Evolutionary conservation across 352 stramenopile species (phyloP).

Genomic region (Phytophthora constricta): DNA sequence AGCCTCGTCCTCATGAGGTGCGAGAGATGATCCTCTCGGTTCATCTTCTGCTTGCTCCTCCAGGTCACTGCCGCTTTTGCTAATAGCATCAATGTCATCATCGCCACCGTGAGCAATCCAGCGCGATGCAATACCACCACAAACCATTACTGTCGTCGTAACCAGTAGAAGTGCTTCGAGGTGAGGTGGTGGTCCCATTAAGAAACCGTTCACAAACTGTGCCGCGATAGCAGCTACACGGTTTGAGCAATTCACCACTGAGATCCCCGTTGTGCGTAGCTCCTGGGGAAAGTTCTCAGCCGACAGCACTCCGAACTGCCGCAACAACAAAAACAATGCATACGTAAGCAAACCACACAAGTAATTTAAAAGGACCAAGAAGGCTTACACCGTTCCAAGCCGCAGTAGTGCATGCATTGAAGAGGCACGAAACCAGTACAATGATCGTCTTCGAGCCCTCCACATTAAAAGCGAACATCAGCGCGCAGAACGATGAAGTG

Average conservation of each 20-base stretch:
- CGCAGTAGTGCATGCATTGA: constrained; percentile 91
- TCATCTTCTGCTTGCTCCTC: constrained; percentile 15
- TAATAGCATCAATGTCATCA: constrained; percentile 34
- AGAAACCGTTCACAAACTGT: constrained; percentile 91
- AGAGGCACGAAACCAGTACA: constrained; percentile 89
- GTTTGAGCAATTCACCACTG: constrained; percentile 88
- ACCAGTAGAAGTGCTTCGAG: constrained; percentile 81
- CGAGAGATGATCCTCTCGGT: constrained; percentile 8
- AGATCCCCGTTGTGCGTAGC: constrained; percentile 91
- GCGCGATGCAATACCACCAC: constrained; percentile 59
- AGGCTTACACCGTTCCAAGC: constrained; percentile 89
- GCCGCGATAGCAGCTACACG: constrained; percentile 90
- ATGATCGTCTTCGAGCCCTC: constrained; percentile 73
- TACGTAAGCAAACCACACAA: constrained; percentile 1
- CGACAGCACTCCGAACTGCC: constrained; percentile 89
- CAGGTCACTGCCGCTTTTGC: constrained; percentile 27
- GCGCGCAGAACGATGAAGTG: constrained; percentile 60
- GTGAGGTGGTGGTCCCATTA: constrained; percentile 81
- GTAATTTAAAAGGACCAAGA: background rate
- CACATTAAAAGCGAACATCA: constrained; percentile 85
- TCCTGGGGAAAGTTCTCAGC: constrained; percentile 89
- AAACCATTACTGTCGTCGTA: constrained; percentile 75
- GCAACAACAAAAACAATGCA: background rate
- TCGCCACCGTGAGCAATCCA: constrained; percentile 45
- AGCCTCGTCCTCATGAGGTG: constrained; percentile 18